Evolutionary conservation across 352 stramenopile genomes (phyloP), one percentile per base, ranked within the genome.

Genomic region (Pythium folliculosum): DNA sequence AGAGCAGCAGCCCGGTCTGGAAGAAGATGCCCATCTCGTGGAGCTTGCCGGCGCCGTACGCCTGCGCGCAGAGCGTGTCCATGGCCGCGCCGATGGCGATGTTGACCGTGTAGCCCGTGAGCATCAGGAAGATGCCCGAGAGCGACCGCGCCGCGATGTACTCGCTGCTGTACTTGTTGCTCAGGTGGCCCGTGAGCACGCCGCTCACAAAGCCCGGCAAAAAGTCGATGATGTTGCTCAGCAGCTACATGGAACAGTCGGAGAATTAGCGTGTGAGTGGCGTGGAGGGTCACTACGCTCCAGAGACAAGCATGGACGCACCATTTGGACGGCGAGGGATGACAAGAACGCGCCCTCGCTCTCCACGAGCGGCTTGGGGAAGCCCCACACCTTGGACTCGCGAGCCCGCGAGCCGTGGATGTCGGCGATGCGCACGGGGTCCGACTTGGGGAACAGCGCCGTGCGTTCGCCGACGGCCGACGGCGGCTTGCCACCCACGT

Each of bases 11-110:
- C 0, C 89, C 87, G 3, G 89, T 96, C 64, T 96, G 85, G 60
- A 94, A 88, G 69, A 96, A 97, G 30, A 91, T 75, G 9, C 90
- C 89, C 71, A 97, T 90, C 63, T 95, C 84, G 50, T 82, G 77
- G 38, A 93, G 76, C 71, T 95, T 90, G 49, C 88, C 87, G n/a
- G 90, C 89, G 47, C 90, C 88, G 57, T 90, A 91, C 23, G 89
- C 86, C 48, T 95, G 82, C 13, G 85, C 78, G 43, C 88, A 96
- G 12, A 97, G 77, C 47, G 90, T 97, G 67, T 97, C 89, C 86
- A 97, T 95, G 32, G 90, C 90, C 22, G 86, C 90, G 40, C 87
- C 82, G 54, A 97, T 88, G 25, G 85, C 86, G 23, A 94, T 82
- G 51, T 89, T 92, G 17, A 93, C 75, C 9, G 88, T 92, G 69